Evolutionary conservation across 2,329 filamentous ascomycete species (phyloP), one percentile per base, ranked within the genome.

Genomic region (Macrophomina tecta): DNA sequence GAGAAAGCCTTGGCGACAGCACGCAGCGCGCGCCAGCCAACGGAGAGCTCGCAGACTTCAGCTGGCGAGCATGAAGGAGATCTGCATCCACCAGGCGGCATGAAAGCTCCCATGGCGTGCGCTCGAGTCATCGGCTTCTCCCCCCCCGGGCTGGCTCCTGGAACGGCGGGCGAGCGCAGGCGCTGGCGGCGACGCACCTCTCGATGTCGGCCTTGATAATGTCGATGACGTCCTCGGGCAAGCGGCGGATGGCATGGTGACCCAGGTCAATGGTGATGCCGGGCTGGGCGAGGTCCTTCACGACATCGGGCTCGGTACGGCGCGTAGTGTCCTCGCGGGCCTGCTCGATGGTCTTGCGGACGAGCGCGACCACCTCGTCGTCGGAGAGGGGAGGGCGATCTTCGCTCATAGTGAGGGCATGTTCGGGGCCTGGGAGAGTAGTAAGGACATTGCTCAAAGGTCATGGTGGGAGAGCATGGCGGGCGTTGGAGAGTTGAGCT

Each of bases 251-350:
- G 73, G 88, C 88, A 78, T 90, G 90, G 73, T 91, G 88, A 77
- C 91, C 92, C 69, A 94, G 79, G 77, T 94, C 90, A 72, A 94
- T 90, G 38, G 91, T 94, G 67, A 93, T 87, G 68, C 91, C 91
- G 1, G 89, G 87, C 74, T 89, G 76, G 84, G 87, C 70, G 69
- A 77, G 87, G 83, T 68, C 85, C 83, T 74, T 73, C 18, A 62
- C 67, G 69, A 84, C 85, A 75, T 90, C 88, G 60, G 82, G 86
- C 72, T 73, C 75, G 65, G 73, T 74, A 34, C 76, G 76, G 67
- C 78, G 75, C 69, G 85, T 84, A 70, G 90, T 89, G 75, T 89
- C 89, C 71, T 89, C 84, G 67, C 90, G 81, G 65, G 90, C 90
- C 72, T 83, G 84, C 69, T 85, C 85, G 85, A 92, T 90, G 52